Evolutionary conservation across 768 basidiomycete genomes (phyloP).

Genomic region (Obba rivulosa): DNA sequence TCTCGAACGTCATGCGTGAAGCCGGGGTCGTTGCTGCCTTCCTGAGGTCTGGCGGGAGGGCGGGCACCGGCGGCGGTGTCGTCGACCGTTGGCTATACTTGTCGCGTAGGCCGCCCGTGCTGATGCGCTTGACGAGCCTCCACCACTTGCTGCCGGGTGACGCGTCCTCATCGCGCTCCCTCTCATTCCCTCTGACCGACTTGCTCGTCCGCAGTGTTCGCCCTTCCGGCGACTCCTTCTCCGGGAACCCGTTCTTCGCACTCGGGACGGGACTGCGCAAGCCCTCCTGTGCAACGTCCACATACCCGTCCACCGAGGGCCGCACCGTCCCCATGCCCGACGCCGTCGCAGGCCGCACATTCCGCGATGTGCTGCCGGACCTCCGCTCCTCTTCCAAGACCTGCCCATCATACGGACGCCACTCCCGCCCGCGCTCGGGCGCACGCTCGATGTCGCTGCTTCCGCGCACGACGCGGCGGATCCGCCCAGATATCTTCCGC

Average conservation of each 20-base stretch:
- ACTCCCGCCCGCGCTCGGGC: too few relatives aligned
- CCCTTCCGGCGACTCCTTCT: slow-evolving; percentile 3
- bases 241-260: not conserved
- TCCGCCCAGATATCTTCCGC: slow-evolving; percentile 32
- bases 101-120: slow-evolving; percentile 57
- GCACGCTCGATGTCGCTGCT: too few relatives aligned
- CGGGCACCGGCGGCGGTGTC: slow-evolving; percentile 53
- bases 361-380: not conserved
- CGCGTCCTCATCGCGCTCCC: slow-evolving; percentile 22
- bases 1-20: slow-evolving; percentile 21
- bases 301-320: not conserved
- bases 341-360: not conserved
- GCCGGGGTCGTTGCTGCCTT: slow-evolving; percentile 7
- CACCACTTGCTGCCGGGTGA: slow-evolving; percentile 42
- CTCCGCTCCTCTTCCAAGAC: slow-evolving; percentile 12
- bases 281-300: not conserved
- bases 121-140: slow-evolving; percentile 69
- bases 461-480: slow-evolving; percentile 13
- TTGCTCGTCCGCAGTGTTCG: slow-evolving; percentile 9
- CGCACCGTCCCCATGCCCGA: not conserved
- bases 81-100: slow-evolving; percentile 31
- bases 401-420: too few relatives aligned
- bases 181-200: slow-evolving; percentile 13
- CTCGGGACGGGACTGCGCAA: too few relatives aligned
- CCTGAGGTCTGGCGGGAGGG: slow-evolving; percentile 43